phyloP scores from a whole-genome alignment of 2,329 filamentous ascomycete genomes.

The Monilinia fructigena region DNA sequence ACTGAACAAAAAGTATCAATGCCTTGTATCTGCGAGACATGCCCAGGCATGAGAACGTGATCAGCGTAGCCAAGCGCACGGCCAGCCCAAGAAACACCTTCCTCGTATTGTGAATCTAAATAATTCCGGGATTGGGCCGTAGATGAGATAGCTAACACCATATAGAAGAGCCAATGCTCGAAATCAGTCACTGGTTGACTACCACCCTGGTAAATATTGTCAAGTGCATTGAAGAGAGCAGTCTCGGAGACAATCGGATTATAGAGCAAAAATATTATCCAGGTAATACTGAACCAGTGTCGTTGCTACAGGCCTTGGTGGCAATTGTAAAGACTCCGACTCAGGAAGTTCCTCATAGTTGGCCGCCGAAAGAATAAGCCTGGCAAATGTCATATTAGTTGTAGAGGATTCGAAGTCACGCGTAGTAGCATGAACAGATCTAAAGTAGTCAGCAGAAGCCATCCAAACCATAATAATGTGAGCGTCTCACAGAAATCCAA shows the following conservation, averaged over 20 bases:
- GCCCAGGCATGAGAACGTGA: conserved; percentile 79
- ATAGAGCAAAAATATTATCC: conserved; percentile 73
- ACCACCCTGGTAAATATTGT: conserved; percentile 75
- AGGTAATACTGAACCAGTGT: conserved; percentile 80
- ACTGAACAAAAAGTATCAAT: conserved; percentile 80
- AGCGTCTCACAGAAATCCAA: conserved; percentile 74
- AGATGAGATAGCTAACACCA: conserved; percentile 84
- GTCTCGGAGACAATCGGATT: conserved; percentile 85
- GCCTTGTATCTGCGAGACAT: conserved; percentile 86
- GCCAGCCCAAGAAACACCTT: conserved; percentile 56
- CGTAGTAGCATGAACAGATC: conserved; percentile 90
- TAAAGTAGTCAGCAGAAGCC: conserved; percentile 41
- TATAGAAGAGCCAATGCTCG: conserved; percentile 83
- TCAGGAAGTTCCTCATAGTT: conserved; percentile 70
- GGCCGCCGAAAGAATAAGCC: conserved; percentile 80
- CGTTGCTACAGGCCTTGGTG: conserved; percentile 66
- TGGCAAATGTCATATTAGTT: conserved; percentile 87
- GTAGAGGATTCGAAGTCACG: conserved; percentile 89
- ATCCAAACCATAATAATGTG: neutral
- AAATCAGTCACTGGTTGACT: conserved; percentile 58
- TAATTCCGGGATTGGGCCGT: conserved; percentile 69
- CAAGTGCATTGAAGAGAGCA: conserved; percentile 71
- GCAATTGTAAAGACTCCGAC: conserved; percentile 61
- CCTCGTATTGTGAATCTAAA: conserved; percentile 61
- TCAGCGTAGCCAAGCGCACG: conserved; percentile 76